Percentiles rank a stretch among this genome's conserved stretches.
Conservation (phyloP, 768 basidiomycete species). For the Daedaleopsis sinensis region DNA sequence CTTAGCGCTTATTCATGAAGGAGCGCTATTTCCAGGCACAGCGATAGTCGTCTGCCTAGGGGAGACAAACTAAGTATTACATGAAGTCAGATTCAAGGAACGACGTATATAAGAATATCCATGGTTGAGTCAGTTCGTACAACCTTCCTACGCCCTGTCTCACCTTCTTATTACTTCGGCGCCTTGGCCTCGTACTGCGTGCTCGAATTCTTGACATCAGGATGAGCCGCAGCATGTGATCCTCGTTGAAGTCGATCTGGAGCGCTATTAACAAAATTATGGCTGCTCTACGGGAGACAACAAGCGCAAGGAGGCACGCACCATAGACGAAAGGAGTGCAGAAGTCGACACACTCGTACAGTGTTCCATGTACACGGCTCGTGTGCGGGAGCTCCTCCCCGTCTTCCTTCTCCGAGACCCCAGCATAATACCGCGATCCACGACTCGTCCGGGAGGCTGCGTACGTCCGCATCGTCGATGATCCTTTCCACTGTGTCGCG, state of each 20-base stretch:
- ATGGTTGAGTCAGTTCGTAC: too few species aligned
- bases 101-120: too few species aligned
- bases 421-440: slow-evolving; percentile 87
- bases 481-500: slow-evolving; percentile 8
- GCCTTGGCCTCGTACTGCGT: slow-evolving; percentile 63
- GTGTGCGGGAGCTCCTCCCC: slow-evolving; percentile 55
- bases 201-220: slow-evolving; percentile 72
- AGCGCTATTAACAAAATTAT: slow-evolving; percentile 48
- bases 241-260: slow-evolving; percentile 82
- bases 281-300: too few species aligned
- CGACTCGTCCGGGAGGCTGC: slow-evolving; percentile 62
- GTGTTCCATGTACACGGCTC: slow-evolving; percentile 79
- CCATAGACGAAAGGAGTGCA: slow-evolving; percentile 81
- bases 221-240: slow-evolving; percentile 70
- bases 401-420: slow-evolving; percentile 35
- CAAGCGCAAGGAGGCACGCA: slow-evolving; percentile 30
- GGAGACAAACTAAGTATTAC: too few species aligned
- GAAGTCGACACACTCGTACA: slow-evolving; percentile 78
- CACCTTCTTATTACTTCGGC: slow-evolving; percentile 47
- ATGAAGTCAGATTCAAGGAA: too few species aligned
- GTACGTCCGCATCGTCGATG: slow-evolving; percentile 35
- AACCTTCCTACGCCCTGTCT: slow-evolving; percentile 43
- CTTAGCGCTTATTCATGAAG: too few species aligned
- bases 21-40: too few species aligned
- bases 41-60: too few species aligned